Base-by-base conservation (phyloP, 1,284 basidiomycete genomes). In the Rhodotorula sp. region DNA sequence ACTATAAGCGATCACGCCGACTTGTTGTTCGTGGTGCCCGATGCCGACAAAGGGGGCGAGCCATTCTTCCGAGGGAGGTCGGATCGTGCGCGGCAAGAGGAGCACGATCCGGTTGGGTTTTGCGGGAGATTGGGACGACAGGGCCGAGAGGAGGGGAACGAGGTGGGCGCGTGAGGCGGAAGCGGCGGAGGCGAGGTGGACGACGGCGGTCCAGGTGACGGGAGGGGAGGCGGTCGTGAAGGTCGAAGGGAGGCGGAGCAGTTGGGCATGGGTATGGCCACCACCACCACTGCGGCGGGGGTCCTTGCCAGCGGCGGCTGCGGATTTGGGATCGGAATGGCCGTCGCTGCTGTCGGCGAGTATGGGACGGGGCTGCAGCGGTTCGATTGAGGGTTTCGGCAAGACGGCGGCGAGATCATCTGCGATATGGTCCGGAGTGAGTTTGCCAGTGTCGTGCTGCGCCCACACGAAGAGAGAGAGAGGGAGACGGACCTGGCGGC, bases 181-280 rank as follows among this genome's bases (percentile, higher is more conserved):
- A 2, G 70, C 65, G 8, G 70, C 52, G 3, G 69, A 64, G 16
- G 68, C 51, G 16, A 74, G 62, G 65, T 76, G 71, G 0, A 76
- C 49, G 57, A 74, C 12, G n/a, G 68, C 73, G 49, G 73, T 69
- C 64, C 65, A 76, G n/a, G 58, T 47, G 21, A 51, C 26, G 7
- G 57, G 29, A 29, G 51, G 31, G 8, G 67, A 5, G 29, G 67
- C 65, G 4, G 65, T 52, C 15, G 64, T 52, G 52, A 69, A 47
- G 39, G 71, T 59, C 3, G 72, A 69, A 16, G 75, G 66, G 10
- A 76, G 65, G 15, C 64, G 63, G 21, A 70, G 58, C 29, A 76
- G 49, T 58, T 74, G 68, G 5, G 70, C 16, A 52, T 70, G 69
- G 20, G 68, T 52, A 54, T 72, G 73, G 16, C 54, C 26, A 26